A percentile compares a stretch with the other conserved stretches of the same genome.
Evolutionary conservation across 805 yeast species (phyloP).

Genomic region (Metschnikowia anglica): DNA sequence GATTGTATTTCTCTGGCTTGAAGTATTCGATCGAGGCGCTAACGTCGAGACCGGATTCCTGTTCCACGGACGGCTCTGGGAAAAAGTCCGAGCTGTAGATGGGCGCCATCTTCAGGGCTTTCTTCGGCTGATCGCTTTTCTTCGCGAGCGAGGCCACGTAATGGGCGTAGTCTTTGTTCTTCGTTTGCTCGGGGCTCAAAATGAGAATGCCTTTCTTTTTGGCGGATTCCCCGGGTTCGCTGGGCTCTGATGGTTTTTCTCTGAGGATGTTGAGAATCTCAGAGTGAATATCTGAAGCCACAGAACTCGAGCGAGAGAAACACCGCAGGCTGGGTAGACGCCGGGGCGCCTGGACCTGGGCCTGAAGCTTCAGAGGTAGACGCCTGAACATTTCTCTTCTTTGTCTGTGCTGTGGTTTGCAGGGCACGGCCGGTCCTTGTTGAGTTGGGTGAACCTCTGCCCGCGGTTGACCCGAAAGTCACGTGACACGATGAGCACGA

Average conservation of each 20-base stretch:
- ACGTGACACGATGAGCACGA: too few relatives aligned
- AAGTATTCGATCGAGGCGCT: conserved; percentile 9
- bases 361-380: background rate
- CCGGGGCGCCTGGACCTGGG: background rate
- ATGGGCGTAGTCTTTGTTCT: conserved; percentile 14
- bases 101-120: background rate
- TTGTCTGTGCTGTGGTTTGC: too few relatives aligned
- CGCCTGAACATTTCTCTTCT: background rate
- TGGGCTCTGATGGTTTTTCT: background rate
- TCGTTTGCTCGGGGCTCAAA: conserved; percentile 19
- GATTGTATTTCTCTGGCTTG: conserved; percentile 1
- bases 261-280: conserved; percentile 10
- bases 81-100: conserved; percentile 3
- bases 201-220: conserved; percentile 17
- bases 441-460: too few relatives aligned
- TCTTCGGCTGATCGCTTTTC: background rate
- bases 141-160: conserved; percentile 5
- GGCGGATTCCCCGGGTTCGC: background rate
- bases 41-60: background rate
- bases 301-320: conserved; percentile 1
- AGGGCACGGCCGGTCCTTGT: too few relatives aligned
- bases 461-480: too few relatives aligned
- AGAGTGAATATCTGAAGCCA: conserved; percentile 2
- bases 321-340: conserved; percentile 3
- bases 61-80: background rate